phyloP scores from a whole-genome alignment of 208 protist genomes.

The Leishmania aethiopica region DNA sequence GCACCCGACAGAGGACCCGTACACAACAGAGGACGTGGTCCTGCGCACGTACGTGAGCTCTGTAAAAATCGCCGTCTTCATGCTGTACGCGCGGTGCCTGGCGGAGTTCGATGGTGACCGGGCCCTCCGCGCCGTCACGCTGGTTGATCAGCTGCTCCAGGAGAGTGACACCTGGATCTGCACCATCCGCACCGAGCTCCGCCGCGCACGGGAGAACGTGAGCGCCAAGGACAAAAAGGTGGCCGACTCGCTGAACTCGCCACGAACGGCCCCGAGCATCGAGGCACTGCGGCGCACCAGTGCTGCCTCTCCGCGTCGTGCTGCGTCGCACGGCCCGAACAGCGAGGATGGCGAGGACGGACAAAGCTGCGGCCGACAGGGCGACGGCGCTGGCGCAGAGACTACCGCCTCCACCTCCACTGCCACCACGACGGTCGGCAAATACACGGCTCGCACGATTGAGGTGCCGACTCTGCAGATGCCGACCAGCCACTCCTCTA shows the following conservation, averaged over 20 bases:
- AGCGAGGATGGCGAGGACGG: constrained; percentile 1
- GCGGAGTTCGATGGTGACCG: constrained; percentile 78
- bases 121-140: constrained; percentile 51
- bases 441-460: constrained; percentile 4
- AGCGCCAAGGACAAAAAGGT: constrained; percentile 14
- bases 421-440: not conserved
- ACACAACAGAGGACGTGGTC: constrained; percentile 69
- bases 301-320: constrained; percentile 1
- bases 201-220: constrained; percentile 21
- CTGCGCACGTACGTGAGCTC: constrained; percentile 68
- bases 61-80: constrained; percentile 74
- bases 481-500: not conserved
- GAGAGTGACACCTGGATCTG: constrained; percentile 67
- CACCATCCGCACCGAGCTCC: constrained; percentile 33
- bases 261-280: constrained; percentile 5
- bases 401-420: not conserved
- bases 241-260: constrained; percentile 5
- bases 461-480: constrained; percentile 31
- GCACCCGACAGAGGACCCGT: constrained; percentile 42
- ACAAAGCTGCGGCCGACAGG: not conserved
- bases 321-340: constrained; percentile 2
- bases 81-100: constrained; percentile 82
- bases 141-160: constrained; percentile 40
- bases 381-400: not conserved
- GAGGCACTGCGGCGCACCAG: constrained; percentile 12